Percentiles rank a stretch among this genome's conserved stretches.
Evolutionary conservation across 306 rosid species (phyloP).

Genomic region (Abrus precatorius): DNA sequence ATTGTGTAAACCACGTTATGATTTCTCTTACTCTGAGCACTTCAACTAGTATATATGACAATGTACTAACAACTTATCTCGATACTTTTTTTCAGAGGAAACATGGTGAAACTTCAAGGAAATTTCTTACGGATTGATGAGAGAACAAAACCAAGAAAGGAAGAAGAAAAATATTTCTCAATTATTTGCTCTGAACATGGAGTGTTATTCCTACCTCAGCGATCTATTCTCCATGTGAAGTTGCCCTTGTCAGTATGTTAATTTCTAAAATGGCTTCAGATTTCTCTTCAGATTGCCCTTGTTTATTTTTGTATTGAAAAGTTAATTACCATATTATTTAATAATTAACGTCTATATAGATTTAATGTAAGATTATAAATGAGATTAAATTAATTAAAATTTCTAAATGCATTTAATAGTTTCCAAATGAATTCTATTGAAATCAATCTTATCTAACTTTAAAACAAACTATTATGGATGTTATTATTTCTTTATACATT

Average conservation of each 20-base stretch:
- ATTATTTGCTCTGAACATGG: constrained; percentile 41
- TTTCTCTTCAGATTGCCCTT: neutral
- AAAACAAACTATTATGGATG: neutral
- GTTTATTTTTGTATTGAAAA: too few relatives aligned
- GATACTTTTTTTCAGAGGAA: neutral
- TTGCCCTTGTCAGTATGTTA: constrained; percentile 27
- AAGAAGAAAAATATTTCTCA: constrained; percentile 36
- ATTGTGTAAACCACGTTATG: too few relatives aligned
- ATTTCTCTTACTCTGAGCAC: too few relatives aligned
- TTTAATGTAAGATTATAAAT: too few relatives aligned
- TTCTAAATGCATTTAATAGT: too few relatives aligned
- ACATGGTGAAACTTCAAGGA: constrained; percentile 47
- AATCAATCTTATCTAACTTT: too few relatives aligned
- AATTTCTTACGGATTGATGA: constrained; percentile 37
- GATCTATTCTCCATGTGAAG: constrained; percentile 48
- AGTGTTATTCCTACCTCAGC: constrained; percentile 9
- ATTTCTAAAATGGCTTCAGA: constrained; percentile 14
- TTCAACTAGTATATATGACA: constrained; percentile 15
- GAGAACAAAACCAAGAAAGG: constrained; percentile 3
- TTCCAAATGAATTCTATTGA: too few relatives aligned
- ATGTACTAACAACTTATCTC: constrained; percentile 4
- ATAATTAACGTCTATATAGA: too few relatives aligned
- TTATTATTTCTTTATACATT: neutral
- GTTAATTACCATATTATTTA: too few relatives aligned
- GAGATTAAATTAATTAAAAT: too few relatives aligned